Conservation (phyloP, 495 filamentous ascomycete species). For the Xylaria curta region DNA sequence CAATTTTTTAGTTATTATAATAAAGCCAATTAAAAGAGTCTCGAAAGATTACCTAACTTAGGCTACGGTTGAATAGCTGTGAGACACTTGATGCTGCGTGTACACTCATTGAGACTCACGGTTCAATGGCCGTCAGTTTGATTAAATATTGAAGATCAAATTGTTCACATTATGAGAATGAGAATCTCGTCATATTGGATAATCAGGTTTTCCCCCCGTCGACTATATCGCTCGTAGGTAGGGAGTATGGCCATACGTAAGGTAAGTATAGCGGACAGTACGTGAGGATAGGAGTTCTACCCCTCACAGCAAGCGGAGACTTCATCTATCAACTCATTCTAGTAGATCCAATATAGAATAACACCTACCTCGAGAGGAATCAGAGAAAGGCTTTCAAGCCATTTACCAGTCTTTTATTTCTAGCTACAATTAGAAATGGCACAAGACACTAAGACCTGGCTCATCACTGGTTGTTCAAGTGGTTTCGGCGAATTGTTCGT, state of each 20-base stretch:
- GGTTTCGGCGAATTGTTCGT: conserved; percentile 52
- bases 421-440: neutral
- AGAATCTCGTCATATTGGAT: neutral
- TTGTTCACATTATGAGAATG: neutral
- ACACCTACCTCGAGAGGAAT: neutral
- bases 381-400: neutral
- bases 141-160: neutral
- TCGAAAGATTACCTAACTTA: neutral
- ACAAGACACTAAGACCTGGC: conserved; percentile 34
- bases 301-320: neutral
- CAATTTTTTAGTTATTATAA: neutral
- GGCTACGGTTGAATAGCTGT: neutral
- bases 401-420: neutral
- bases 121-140: neutral
- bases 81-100: neutral
- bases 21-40: neutral
- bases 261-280: too few relatives aligned
- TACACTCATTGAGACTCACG: neutral
- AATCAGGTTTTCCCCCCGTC: neutral
- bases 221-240: neutral
- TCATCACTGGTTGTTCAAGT: conserved; percentile 54
- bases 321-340: neutral
- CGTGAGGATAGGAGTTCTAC: neutral
- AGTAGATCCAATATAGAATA: neutral
- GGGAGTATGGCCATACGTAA: neutral